Evolutionary conservation across 2,329 filamentous ascomycete species (phyloP), one percentile per base, ranked within the genome.

Genomic region (Xylaria polymorpha): DNA sequence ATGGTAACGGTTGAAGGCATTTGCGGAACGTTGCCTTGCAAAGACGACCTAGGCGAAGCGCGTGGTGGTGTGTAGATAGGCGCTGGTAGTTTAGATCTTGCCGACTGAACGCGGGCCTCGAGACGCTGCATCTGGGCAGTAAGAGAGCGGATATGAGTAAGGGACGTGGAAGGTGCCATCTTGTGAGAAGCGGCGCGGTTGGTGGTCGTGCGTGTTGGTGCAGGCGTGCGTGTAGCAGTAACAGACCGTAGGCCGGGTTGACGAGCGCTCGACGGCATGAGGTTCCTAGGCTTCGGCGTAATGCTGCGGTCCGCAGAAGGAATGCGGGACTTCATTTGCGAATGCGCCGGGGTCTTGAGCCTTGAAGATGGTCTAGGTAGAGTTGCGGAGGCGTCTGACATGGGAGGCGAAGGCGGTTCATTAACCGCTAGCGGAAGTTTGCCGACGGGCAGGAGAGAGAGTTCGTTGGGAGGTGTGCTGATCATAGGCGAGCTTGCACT

Each of bases 61-160:
- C 91, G 90, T 20, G 94, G 94, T 4, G 94, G 94, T 0, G 92
- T 96, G 64, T 85, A 86, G 8, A 89, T 86, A 2, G 94, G 93
- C 1, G 92, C 93, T 2, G 96, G 96, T 22, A 99, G 87, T 81
- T 96, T 97, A 46, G 95, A 98, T 74, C 94, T 90, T 20, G 92
- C 96, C 29, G 91, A 94, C 70, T 98, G 94, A 10, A 99, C 95
- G 53, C 96, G 89, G 71, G 96, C 93, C 80, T 98, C 96, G 70
- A 99, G 90, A 74, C 94, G 93, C 81, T 98, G 94, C 94, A 98
- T 98, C 82, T 98, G 96, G 35, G 94, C 94, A 67, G 97, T 97
- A 72, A 99, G 90, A 37, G 91, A 92, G 72, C 95, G 93, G 77
- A 99, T 97, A 79, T 99, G 96, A 73, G 92, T 92, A 59, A 99